Base-by-base conservation (phyloP, 2,329 filamentous ascomycete genomes). In the Eutypella sp. region DNA sequence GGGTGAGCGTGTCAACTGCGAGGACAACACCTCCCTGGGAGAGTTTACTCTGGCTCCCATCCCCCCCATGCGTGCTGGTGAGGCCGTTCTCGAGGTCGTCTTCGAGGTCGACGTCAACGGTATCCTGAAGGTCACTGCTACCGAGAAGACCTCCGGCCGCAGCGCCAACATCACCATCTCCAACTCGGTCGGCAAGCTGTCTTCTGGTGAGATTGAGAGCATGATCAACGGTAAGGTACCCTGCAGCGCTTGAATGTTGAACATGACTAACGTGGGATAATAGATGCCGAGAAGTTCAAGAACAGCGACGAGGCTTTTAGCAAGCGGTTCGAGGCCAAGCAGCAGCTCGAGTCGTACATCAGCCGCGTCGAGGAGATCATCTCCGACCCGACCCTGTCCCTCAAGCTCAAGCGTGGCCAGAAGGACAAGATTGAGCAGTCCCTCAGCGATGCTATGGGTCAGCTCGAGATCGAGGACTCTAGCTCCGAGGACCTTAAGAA, bases 61-160 rank as follows among this genome's bases (percentile, higher is more conserved):
- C 56, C 81, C 92, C 79, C 72, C 91, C 77, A 73, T 96, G 89
- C 85, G 85, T 65, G 92, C 93, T 65, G 92, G 93, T 69, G 93
- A 99, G 69, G 88, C 93, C 60, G 91, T 95, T 57, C 87, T 99
- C 39, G 93, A 99, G 76, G 88, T 92, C 60, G 90, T 97, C 70
- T 97, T 99, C 75, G 93, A 99, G 78, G 93, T 99, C 67, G 93
- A 99, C 61, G 93, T 96, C 81, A 99, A 99, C 80, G 93, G 93
- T 85, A 96, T 96, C 70, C 85, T 99, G 58, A 99, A 99, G 85
- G 93, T 97, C 65, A 97, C 92, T 54, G 93, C 93, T 58, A 96
- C 92, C 40, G 93, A 99, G 83, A 99, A 99, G 85, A 92, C 89
- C 60, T 96, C 93, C 27, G 93, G 93, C 65, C 91, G 93, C 70